Evolutionary conservation across 179 eudicot genomes (phyloP), one percentile per base, ranked within the genome.

Genomic region (Beta macrorhiza): DNA sequence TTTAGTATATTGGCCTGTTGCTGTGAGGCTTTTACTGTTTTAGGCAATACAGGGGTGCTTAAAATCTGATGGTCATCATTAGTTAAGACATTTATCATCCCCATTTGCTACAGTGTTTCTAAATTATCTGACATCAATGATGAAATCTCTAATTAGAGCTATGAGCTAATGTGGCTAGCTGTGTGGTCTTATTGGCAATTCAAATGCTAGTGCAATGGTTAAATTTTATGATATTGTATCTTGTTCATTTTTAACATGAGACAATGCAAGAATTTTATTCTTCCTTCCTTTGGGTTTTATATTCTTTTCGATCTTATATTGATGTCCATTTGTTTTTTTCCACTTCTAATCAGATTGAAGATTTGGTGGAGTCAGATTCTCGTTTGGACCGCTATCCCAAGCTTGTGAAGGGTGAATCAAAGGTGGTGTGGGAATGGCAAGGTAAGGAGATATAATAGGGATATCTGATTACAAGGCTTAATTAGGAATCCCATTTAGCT

Each of bases 381-480:
- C 95, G 99, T 73, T 79, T 95, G 80, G 98, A 93, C 78, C 88
- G 85, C 74, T 95, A 92, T 84, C 99, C 98, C 32, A 93, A 89
- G 85, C 84, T 95, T 80, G 95, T 95, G 82, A 95, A 93, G 90
- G 99, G 99, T 78, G 99, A 95, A 84, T 85, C 93, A 10, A 95
- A 92, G 82, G 98, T 91, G 83, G 99, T 95, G 75, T 95, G 99
- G 99, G 99, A 95, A 86, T 95, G 98, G 99, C 98, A 95, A 95
- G 99, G 99, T 95, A 92, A 0, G 32, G 45, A 74, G 58, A 65
- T 70, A 44, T 61, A 44, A 37, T 57, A 67, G 19, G 29, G 29
- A 61, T 9, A 17, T 44, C 61, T 78, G 1, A 19, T 57, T 69
- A 5, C 7, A 47, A 32, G 22, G 14, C 29, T 10, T 37, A 44